Conservation (phyloP, 192 early-diverging fungal species). For the Physocladia obscura region DNA sequence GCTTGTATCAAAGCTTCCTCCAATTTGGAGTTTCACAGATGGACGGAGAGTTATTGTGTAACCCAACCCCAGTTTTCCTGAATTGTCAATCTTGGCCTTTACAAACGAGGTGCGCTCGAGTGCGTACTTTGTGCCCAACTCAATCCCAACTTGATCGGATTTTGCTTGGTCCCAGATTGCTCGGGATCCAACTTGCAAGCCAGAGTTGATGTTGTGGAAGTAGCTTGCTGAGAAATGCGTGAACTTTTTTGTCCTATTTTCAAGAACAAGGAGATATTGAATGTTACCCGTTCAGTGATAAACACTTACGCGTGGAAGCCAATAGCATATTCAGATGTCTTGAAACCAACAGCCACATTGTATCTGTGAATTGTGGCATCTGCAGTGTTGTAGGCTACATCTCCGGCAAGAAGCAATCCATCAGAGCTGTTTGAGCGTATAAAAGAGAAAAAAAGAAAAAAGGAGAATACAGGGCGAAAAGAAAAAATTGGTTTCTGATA, state of each 20-base stretch:
- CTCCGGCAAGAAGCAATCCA: slow-evolving; percentile 88
- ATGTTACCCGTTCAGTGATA: no score
- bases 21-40: slow-evolving; percentile 90
- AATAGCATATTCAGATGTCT: slow-evolving; percentile 82
- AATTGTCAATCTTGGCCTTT: slow-evolving; percentile 60
- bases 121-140: slow-evolving; percentile 92
- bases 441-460: not conserved
- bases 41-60: slow-evolving; percentile 90
- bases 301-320: slow-evolving; percentile 75
- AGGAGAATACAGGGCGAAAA: not conserved
- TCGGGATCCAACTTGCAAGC: slow-evolving; percentile 91
- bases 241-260: slow-evolving; percentile 77
- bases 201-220: slow-evolving; percentile 91
- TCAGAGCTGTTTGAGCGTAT: slow-evolving; percentile 39
- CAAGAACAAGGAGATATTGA: not conserved
- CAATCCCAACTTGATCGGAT: slow-evolving; percentile 69
- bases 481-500: no score
- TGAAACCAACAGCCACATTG: slow-evolving; percentile 86
- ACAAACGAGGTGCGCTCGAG: slow-evolving; percentile 79
- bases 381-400: slow-evolving; percentile 89
- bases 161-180: slow-evolving; percentile 83
- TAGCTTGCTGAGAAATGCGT: slow-evolving; percentile 87
- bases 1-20: slow-evolving; percentile 87
- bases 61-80: slow-evolving; percentile 85
- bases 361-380: slow-evolving; percentile 86